Conservation (phyloP, 2,329 filamentous ascomycete species). For the Arachnomyces sp. region DNA sequence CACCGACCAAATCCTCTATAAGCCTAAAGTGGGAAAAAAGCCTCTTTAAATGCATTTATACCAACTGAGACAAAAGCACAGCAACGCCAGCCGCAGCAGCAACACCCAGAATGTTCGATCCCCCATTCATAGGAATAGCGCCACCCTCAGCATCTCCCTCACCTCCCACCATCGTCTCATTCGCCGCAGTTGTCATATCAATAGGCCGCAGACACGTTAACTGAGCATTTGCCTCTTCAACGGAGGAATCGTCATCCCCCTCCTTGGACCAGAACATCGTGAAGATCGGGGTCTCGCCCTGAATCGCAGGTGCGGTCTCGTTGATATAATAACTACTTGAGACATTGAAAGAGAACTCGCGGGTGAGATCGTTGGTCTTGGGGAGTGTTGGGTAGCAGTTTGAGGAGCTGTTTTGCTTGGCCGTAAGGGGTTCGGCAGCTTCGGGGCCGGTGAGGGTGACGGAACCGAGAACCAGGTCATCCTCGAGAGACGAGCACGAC, state of each 20-base stretch:
- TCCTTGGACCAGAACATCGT: conserved; percentile 3
- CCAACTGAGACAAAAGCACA: too few species aligned
- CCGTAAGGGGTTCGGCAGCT: not conserved
- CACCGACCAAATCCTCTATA: too few species aligned
- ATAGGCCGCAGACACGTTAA: conserved; percentile 2
- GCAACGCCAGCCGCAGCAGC: too few species aligned
- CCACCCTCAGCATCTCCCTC: too few species aligned
- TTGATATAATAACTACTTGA: not conserved
- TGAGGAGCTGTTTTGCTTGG: conserved; percentile 1
- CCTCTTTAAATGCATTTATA: too few species aligned
- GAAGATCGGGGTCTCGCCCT: conserved; percentile 1
- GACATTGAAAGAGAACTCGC: conserved; percentile 3
- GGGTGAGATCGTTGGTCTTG: conserved; percentile 2
- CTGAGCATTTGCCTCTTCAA: not conserved
- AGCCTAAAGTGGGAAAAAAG: too few species aligned
- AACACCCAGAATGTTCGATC: too few species aligned
- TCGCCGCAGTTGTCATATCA: conserved; percentile 1
- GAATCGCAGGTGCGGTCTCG: conserved; percentile 1
- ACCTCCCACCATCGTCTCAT: not conserved
- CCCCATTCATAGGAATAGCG: too few species aligned
- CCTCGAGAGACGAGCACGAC: not conserved
- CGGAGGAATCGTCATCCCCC: not conserved
- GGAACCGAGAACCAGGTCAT: not conserved
- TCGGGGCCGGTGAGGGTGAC: conserved; percentile 1
- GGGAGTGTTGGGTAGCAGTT: conserved; percentile 5